Base-by-base conservation (phyloP, 1,139 yeast species). In the Yamadazyma atmosphaerica region DNA sequence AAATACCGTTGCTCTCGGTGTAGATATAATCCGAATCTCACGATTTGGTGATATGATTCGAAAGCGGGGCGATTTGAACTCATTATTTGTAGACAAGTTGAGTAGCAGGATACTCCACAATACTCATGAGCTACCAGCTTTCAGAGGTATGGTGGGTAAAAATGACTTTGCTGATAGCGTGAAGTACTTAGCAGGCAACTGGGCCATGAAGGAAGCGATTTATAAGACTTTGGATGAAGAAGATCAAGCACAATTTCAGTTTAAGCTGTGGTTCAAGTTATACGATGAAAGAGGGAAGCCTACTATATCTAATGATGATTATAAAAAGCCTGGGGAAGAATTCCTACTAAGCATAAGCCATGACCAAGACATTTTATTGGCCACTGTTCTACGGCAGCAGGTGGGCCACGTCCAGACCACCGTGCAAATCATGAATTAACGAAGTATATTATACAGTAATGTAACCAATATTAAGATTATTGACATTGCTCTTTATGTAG, bases 201-300 rank as follows among this genome's bases (percentile, higher is more conserved):
- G 95, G 94, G 84, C 90, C 7, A 66, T 77, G 19, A 86, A 86
- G 51, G 95, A 86, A 52, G 92, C 95, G 0, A 55, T 84, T 4
- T 86, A 68, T 59, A 86, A 86, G 56, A 69, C 84, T 0, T 59
- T 86, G 40, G 77, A 72, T 33, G 43, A 55, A 0, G 46, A 44
- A 1, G 76, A 74, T 33, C 95, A 86, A 55, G 39, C 44, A 11
- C 11, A 17, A 4, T 85, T 85, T 51, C 61, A 60, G 33, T 83
- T 86, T 64, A 72, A 67, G 12, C 61, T 77, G 13, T 86, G 95
- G 94, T 79, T 69, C 51, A 68, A 81, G 38, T 36, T 36, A 7
- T 67, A 70, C 35, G 65, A 65, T 36, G 43, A 40, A 1, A 43
- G 61, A 21, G 76, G 76, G 1, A 60, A 58, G 36, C 84, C 83